These are phyloP conservation scores for Cercospora nicotianae DNA, from an alignment of 2,329 filamentous ascomycete species.

Conservation along the genomic window DNA sequence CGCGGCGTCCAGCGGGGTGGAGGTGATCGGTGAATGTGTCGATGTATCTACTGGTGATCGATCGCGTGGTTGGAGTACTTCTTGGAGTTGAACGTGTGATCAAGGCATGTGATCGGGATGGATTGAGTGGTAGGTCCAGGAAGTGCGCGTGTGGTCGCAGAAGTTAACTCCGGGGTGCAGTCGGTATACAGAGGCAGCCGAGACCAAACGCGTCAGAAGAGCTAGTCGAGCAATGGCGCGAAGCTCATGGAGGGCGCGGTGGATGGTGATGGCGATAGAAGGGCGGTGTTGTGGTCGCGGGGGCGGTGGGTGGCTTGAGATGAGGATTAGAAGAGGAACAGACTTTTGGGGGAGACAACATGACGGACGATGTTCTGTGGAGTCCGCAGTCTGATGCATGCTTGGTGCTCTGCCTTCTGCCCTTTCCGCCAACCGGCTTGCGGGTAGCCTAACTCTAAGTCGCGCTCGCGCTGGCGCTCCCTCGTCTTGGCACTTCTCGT, in stretches of 20 bases:
- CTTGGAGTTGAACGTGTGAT: neutral
- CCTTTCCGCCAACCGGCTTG: conserved; percentile 4
- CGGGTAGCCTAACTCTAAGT: neutral
- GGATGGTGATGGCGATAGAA: conserved; percentile 4
- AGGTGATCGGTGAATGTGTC: conserved; percentile 54
- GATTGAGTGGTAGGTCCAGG: neutral
- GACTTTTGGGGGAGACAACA: conserved; percentile 7
- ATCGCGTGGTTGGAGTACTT: neutral
- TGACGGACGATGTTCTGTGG: conserved; percentile 3
- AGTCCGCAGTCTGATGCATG: conserved; percentile 1
- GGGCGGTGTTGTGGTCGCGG: conserved; percentile 12
- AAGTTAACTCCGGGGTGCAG: conserved; percentile 11
- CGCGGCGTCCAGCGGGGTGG: conserved; percentile 14
- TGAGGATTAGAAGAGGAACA: conserved; percentile 6
- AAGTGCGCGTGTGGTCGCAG: conserved; percentile 16
- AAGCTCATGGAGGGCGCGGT: neutral
- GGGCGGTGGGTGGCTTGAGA: conserved; percentile 3
- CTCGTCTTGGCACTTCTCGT: conserved; percentile 8
- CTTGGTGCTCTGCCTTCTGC: neutral
- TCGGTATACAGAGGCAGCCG: conserved; percentile 6
- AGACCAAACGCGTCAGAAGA: conserved; percentile 9
- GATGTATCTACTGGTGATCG: conserved; percentile 6
- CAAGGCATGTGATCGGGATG: conserved; percentile 8
- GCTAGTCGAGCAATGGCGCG: neutral
- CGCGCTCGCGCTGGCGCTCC: neutral